Evolutionary conservation across 345 rosid genomes (phyloP).

Genomic region (Erodium maritimum): DNA sequence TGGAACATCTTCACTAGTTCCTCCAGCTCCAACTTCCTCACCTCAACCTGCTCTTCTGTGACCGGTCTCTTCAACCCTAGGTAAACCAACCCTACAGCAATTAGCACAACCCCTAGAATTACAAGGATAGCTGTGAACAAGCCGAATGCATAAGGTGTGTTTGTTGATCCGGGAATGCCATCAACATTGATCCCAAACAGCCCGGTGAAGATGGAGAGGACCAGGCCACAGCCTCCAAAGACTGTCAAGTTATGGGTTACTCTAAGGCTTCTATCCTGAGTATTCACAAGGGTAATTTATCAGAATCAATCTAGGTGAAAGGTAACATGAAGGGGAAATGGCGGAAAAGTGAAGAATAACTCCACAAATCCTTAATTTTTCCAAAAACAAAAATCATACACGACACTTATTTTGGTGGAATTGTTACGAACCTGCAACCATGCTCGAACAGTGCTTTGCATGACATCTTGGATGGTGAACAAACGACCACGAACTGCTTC

Average conservation of each 20-base stretch:
- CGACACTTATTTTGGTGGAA: background rate
- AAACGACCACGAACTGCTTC: conserved; percentile 95
- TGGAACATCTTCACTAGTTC: conserved; percentile 80
- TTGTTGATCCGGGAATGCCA: conserved; percentile 72
- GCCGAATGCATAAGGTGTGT: conserved; percentile 83
- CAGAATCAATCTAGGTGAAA: no score
- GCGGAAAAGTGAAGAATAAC: no score
- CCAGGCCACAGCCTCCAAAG: conserved; percentile 88
- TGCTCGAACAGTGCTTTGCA: conserved; percentile 96
- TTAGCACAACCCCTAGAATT: conserved; percentile 42
- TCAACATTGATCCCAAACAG: conserved; percentile 97
- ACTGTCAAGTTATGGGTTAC: conserved; percentile 87
- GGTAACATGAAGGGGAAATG: background rate
- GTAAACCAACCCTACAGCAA: conserved; percentile 56
- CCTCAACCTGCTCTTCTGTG: conserved; percentile 50
- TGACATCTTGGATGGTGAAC: conserved; percentile 96
- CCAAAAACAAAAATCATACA: background rate
- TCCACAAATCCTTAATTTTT: background rate
- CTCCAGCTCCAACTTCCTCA: conserved; percentile 69
- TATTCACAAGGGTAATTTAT: background rate
- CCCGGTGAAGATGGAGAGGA: conserved; percentile 67
- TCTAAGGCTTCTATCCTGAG: conserved; percentile 76
- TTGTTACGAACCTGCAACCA: conserved; percentile 72
- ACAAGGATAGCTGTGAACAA: conserved; percentile 48
- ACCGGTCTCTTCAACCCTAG: conserved; percentile 67